Conservation (phyloP, 768 basidiomycete genomes). For the Glaciozyma antarctica region DNA sequence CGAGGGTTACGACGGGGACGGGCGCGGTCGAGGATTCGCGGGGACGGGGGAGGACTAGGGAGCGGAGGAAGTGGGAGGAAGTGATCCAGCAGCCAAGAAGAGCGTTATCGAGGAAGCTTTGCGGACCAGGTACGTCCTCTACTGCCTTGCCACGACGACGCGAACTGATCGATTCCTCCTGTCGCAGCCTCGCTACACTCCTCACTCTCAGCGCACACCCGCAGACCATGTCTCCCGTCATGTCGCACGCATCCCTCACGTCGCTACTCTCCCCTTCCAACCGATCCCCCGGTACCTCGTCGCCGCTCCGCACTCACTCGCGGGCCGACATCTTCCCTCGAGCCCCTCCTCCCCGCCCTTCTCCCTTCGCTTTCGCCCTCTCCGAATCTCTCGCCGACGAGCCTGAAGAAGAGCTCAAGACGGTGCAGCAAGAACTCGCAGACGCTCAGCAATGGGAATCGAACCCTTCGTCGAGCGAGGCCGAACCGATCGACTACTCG, state of each 20-base stretch:
- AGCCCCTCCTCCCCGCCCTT: conserved; percentile 51
- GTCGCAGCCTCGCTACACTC: conserved; percentile 21
- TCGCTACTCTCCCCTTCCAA: conserved; percentile 4
- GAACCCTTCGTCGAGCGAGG: neutral
- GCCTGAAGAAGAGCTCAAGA: conserved; percentile 7
- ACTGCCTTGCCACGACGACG: neutral
- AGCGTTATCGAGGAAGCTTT: conserved; percentile 26
- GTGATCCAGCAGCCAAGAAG: conserved; percentile 22
- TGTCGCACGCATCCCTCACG: conserved; percentile 17
- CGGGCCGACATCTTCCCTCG: conserved; percentile 58
- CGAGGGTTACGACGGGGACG: conserved; percentile 29
- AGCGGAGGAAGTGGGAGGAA: neutral
- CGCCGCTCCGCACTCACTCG: conserved; percentile 43
- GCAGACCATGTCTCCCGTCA: conserved; percentile 14
- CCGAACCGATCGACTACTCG: conserved; percentile 13
- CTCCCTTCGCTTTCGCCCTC: conserved; percentile 51
- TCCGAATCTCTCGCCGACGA: conserved; percentile 45
- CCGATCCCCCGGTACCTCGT: neutral
- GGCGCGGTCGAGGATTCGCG: conserved; percentile 22
- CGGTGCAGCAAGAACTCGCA: neutral
- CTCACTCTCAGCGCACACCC: conserved; percentile 20
- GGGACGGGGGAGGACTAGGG: conserved; percentile 15
- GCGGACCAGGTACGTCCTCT: conserved; percentile 9
- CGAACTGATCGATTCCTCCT: neutral
- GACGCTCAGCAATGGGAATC: neutral